Conservation (phyloP, 345 rosid genomes). For the Brassica incana region DNA sequence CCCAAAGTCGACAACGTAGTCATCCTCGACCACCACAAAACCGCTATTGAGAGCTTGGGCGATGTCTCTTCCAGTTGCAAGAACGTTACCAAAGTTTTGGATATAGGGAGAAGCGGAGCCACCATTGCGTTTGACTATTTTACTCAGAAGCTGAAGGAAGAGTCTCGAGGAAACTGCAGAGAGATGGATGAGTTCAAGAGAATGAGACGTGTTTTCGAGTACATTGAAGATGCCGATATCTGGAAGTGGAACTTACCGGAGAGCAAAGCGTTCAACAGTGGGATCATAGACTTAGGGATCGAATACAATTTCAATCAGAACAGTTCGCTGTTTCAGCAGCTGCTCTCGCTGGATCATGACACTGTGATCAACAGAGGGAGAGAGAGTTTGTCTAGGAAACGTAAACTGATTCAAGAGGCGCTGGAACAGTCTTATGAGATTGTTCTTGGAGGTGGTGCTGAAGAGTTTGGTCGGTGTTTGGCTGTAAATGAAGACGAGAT, state of each 20-base stretch:
- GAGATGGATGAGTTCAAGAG: slow-evolving; percentile 43
- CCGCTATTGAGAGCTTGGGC: slow-evolving; percentile 53
- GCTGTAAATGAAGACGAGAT: slow-evolving; percentile 50
- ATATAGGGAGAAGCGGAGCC: slow-evolving; percentile 72
- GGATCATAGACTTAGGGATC: slow-evolving; percentile 57
- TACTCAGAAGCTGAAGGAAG: slow-evolving; percentile 44
- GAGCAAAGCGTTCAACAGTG: slow-evolving; percentile 74
- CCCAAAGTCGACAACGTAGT: slow-evolving; percentile 54
- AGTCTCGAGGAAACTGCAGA: slow-evolving; percentile 7
- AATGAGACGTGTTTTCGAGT: slow-evolving; percentile 56
- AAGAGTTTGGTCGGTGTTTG: slow-evolving; percentile 60
- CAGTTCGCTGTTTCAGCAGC: slow-evolving; percentile 63
- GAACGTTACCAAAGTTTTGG: slow-evolving; percentile 58
- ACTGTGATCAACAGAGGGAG: slow-evolving; percentile 53
- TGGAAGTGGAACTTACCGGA: slow-evolving; percentile 72
- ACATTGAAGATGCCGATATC: slow-evolving; percentile 71
- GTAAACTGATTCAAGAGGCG: slow-evolving; percentile 50
- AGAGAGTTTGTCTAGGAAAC: slow-evolving; percentile 52
- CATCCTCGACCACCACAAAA: slow-evolving; percentile 70
- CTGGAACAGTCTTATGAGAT: slow-evolving; percentile 58
- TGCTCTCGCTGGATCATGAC: slow-evolving; percentile 60
- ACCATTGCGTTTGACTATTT: slow-evolving; percentile 78
- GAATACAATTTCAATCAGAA: slow-evolving; percentile 49
- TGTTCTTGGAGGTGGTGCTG: slow-evolving; percentile 53
- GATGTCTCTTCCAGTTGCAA: slow-evolving; percentile 34